These are phyloP conservation scores for Wallacemonas sp. DNA, from an alignment of 208 protist species.

Conservation along the genomic window DNA sequence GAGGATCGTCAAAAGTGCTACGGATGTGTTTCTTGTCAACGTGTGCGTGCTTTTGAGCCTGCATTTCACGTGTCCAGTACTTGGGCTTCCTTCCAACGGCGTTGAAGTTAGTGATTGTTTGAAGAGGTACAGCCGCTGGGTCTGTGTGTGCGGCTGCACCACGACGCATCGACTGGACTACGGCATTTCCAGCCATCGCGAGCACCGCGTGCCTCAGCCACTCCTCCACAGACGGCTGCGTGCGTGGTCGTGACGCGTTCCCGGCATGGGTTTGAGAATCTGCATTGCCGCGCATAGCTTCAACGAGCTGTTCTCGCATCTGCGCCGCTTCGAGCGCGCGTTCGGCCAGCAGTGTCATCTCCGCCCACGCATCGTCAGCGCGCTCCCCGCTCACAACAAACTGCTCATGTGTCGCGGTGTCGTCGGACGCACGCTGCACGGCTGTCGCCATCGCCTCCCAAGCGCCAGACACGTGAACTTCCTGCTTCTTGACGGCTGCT, in stretches of 20 bases:
- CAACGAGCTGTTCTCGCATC: constrained; percentile 18
- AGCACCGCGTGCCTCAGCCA: constrained; percentile 48
- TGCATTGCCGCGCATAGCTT: constrained; percentile 16
- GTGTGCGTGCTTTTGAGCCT: constrained; percentile 12
- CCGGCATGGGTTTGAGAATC: background rate
- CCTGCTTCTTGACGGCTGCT: background rate
- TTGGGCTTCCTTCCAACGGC: constrained; percentile 17
- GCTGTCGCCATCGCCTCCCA: constrained; percentile 5
- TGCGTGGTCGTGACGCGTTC: background rate
- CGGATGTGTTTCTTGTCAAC: constrained; percentile 5
- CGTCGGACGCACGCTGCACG: background rate
- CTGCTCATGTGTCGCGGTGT: constrained; percentile 6
- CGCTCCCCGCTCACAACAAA: background rate
- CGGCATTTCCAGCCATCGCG: constrained; percentile 58
- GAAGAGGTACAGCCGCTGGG: constrained; percentile 1
- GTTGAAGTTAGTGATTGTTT: constrained; percentile 17
- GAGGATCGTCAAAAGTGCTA: constrained; percentile 52
- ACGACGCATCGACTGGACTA: constrained; percentile 28
- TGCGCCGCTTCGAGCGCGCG: constrained; percentile 25
- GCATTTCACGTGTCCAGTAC: constrained; percentile 32
- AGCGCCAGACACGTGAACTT: constrained; percentile 4
- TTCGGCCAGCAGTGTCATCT: background rate
- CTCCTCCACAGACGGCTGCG: constrained; percentile 23
- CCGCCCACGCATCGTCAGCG: background rate
- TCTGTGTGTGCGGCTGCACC: constrained; percentile 3